Evolutionary conservation across 2,329 filamentous ascomycete species (phyloP).

Genomic region (Penicillium expansum): DNA sequence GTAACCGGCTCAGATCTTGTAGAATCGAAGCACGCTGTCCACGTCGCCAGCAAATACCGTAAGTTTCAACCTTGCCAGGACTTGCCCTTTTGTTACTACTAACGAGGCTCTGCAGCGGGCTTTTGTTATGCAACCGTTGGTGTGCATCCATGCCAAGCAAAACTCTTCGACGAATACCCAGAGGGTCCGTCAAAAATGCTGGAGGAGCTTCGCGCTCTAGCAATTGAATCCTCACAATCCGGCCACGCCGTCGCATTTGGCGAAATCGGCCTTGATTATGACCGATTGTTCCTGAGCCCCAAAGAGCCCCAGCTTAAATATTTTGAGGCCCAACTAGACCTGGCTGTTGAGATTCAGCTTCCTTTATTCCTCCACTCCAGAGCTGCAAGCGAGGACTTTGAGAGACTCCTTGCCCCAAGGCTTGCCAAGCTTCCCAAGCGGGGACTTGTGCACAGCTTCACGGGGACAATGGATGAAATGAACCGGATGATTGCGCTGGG

Average conservation of each 20-base stretch:
- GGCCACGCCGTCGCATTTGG: constrained; percentile 77
- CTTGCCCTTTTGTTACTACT: background rate
- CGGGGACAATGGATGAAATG: constrained; percentile 84
- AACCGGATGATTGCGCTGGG: constrained; percentile 72
- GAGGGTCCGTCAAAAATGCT: constrained; percentile 45
- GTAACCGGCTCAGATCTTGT: constrained; percentile 85
- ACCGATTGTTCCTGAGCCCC: constrained; percentile 78
- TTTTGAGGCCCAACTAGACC: constrained; percentile 76
- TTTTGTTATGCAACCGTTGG: constrained; percentile 87
- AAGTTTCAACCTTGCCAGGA: constrained; percentile 33
- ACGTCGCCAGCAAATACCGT: constrained; percentile 73
- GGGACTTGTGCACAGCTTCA: constrained; percentile 93
- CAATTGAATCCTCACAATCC: constrained; percentile 56
- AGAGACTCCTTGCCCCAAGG: constrained; percentile 62
- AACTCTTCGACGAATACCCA: constrained; percentile 66
- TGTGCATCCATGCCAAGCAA: constrained; percentile 86
- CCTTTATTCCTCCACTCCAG: constrained; percentile 91
- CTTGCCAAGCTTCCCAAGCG: constrained; percentile 67
- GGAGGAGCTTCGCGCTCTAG: constrained; percentile 63
- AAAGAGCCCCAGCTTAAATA: constrained; percentile 78
- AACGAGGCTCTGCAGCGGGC: constrained; percentile 54
- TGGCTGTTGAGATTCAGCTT: constrained; percentile 73
- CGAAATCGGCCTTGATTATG: constrained; percentile 95
- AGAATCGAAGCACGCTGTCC: constrained; percentile 71
- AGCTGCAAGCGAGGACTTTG: constrained; percentile 82